Evolutionary conservation across 2,329 filamentous ascomycete genomes (phyloP), one percentile per base, ranked within the genome.

Genomic region (Nemania bipapillata): DNA sequence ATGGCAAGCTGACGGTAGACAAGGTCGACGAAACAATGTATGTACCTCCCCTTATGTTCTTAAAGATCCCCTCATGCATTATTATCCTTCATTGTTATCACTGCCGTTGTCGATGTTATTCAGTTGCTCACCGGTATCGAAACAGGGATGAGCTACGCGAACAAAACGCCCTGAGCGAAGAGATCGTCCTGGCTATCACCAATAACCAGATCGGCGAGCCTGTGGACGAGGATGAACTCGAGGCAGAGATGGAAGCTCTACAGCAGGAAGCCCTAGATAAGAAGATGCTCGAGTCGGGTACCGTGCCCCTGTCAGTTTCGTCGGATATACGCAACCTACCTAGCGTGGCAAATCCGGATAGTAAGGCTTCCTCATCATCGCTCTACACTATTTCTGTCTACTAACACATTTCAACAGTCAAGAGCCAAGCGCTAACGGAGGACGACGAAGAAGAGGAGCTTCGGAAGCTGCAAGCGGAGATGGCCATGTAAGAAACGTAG

Each of bases 391-490:
- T 35, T 55, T 50, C 35, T 5, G 20, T 30, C 49, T 37, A 53
- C 71, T 74, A 71, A 76, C 61, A 60, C 60, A 42, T 24, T 62
- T 35, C 15, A 32, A 68, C 68, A 87, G 84, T 85, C 80, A 85
- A 85, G 83, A 80, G 83, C 73, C 40, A 45, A 6, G 77, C 81
- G 20, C 79, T 79, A 17, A 82, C 83, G 74, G 93, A 97, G 80
- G 94, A 97, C 80, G 95, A 98, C 86, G 96, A 98, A 79, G 95
- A 98, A 81, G 95, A 91, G 76, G 95, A 98, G 83, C 85, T 98
- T 78, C 89, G 91, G 81, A 97, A 96, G 83, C 82, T 99, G 74
- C 94, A 97, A 80, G 94, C 93, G 40, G 95, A 97, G 82, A 98
- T 98, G 95, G 94, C 94, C 73, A 97, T 97, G 91, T 97, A 77